These are phyloP conservation scores for Inonotus hispidus DNA, from an alignment of 1,284 basidiomycete genomes.

Conservation along the genomic window DNA sequence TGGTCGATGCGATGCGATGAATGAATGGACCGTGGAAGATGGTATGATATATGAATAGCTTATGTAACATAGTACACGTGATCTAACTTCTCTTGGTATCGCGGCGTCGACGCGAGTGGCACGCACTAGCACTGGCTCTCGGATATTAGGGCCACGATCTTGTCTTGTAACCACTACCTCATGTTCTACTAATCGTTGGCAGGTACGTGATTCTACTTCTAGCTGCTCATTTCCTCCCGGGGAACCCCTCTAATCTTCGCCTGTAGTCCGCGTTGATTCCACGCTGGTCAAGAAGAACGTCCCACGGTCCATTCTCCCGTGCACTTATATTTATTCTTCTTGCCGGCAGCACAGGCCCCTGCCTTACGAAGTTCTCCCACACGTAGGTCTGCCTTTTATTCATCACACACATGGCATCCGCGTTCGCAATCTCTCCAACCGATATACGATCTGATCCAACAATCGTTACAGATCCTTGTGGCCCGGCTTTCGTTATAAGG, in stretches of 20 bases:
- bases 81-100: too few species aligned
- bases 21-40: too few species aligned
- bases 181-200: background rate
- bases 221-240: background rate
- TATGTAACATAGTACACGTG: too few species aligned
- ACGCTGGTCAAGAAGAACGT: background rate
- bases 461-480: background rate
- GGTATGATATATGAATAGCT: too few species aligned
- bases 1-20: too few species aligned
- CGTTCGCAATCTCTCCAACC: background rate
- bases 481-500: background rate
- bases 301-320: background rate
- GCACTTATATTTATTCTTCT: background rate
- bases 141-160: too few species aligned
- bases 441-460: background rate
- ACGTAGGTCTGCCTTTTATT: background rate
- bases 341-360: background rate
- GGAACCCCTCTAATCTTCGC: background rate
- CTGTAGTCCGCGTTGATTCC: background rate
- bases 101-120: too few species aligned
- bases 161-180: background rate
- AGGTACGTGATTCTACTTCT: background rate
- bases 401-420: background rate
- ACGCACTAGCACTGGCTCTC: too few species aligned
- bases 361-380: background rate